These are phyloP conservation scores for Cordyceps militaris DNA, from an alignment of 2,329 filamentous ascomycete species.

Conservation along the genomic window DNA sequence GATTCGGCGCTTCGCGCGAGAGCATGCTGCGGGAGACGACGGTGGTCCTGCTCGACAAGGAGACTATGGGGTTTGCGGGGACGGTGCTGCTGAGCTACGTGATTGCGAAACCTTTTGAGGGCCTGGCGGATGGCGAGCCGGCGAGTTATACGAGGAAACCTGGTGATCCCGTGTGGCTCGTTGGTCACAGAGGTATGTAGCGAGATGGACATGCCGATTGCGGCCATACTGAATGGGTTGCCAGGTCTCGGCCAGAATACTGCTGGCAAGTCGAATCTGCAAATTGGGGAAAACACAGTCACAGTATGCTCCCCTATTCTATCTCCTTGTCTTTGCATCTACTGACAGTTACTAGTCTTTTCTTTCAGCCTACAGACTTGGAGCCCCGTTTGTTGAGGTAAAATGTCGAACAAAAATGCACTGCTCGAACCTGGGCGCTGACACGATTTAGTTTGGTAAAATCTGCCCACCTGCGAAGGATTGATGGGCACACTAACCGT, in stretches of 20 bases:
- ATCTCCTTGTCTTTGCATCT: accelerated
- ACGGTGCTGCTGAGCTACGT: conserved; percentile 29
- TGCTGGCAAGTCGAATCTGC: neutral
- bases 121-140: conserved; percentile 3
- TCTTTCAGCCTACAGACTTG: conserved; percentile 3
- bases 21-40: conserved; percentile 26
- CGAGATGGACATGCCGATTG: neutral
- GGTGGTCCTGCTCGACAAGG: conserved; percentile 25
- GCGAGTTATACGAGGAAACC: neutral
- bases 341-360: neutral
- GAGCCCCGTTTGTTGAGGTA: conserved; percentile 10
- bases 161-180: conserved; percentile 16
- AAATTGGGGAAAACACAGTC: conserved; percentile 10
- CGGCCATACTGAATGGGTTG: neutral
- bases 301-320: neutral
- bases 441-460: conserved; percentile 7
- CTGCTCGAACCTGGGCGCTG: neutral
- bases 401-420: neutral
- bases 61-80: conserved; percentile 23
- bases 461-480: neutral
- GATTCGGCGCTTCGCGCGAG: conserved; percentile 23
- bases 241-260: conserved; percentile 11
- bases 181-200: conserved; percentile 29
- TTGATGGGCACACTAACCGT: neutral
- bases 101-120: conserved; percentile 21